These are phyloP conservation scores for Scytalidium sp. DNA, from an alignment of 2,329 filamentous ascomycete species.

Conservation along the genomic window DNA sequence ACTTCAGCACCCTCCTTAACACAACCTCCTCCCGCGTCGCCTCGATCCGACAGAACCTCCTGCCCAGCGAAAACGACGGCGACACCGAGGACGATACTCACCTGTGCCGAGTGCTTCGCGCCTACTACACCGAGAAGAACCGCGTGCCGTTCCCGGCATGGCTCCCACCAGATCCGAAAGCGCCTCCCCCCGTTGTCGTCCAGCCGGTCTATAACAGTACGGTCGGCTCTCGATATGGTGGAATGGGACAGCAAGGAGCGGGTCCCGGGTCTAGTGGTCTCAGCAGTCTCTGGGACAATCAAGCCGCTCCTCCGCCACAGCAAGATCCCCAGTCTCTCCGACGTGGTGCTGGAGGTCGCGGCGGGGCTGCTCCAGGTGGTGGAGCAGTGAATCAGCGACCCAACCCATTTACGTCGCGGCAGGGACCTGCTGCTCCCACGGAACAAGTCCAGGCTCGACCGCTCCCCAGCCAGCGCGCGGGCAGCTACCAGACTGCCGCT, in stretches of 20 bases:
- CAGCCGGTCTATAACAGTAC: constrained; percentile 50
- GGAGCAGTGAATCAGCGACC: constrained; percentile 8
- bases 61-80: constrained; percentile 66
- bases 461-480: constrained; percentile 69
- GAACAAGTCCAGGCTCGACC: constrained; percentile 47
- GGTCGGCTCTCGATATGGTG: constrained; percentile 54
- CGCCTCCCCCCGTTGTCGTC: constrained; percentile 39
- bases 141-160: constrained; percentile 71
- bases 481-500: constrained; percentile 65
- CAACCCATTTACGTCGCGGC: constrained; percentile 23
- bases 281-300: constrained; percentile 57
- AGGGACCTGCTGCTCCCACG: constrained; percentile 4
- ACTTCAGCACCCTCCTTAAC: constrained; percentile 72
- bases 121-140: constrained; percentile 89
- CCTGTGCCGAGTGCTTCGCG: constrained; percentile 87
- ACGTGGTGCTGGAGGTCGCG: constrained; percentile 36
- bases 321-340: constrained; percentile 43
- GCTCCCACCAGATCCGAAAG: constrained; percentile 88
- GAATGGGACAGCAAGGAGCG: constrained; percentile 31
- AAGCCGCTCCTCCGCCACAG: constrained; percentile 12
- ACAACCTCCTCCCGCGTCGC: constrained; percentile 64
- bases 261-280: constrained; percentile 35
- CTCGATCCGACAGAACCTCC: constrained; percentile 61
- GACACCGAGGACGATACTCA: constrained; percentile 88
- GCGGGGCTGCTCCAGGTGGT: constrained; percentile 27